Evolutionary conservation across 108 stramenopile species (phyloP), one percentile per base, ranked within the genome.

Genomic region (Skeletonema costatum): DNA sequence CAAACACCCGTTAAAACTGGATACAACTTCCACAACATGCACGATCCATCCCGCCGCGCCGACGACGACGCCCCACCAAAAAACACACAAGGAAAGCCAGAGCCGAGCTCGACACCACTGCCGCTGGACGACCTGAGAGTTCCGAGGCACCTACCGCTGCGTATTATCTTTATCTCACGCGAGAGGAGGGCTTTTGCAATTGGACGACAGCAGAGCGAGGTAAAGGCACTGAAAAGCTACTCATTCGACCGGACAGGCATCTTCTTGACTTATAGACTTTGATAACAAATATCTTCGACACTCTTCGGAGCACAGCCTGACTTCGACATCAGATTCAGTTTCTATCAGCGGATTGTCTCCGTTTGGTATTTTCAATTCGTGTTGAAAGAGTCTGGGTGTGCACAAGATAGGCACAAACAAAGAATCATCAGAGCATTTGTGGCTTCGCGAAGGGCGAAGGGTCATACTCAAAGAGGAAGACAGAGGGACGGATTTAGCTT

Each of bases 321-420:
- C 25, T 56, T 25, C n/a, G 19, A 56, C 53, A 25, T 56, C 53
- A n/a, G 53, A 29, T 56, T 56, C 5, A 21, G 25, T 25, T 56
- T 25, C 53, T 56, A 25, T 56, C 53, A 56, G 53, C 53, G 53
- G 51, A 56, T 56, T 56, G 53, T 25, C 25, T 56, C 53, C 53
- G 53, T 25, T 29, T 21, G 21, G 7, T 21, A 56, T 56, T 56
- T 25, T 9, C 7, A 56, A 10, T 9, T 25, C 53, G 8, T 41
- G 12, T 29, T 17, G 1, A 0, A 21, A 25, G 25, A 25, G 10
- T 21, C 53, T 56, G 53, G 9, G 16, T 25, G 53, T 25, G 42
- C 8, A n/a, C 1, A n/a, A 46, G 16, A 46, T 46, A n/a, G 16
- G 3, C 44, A 3, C 14, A 25, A 25, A 25, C 41, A 12, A 11